A percentile compares a stretch with the other conserved stretches of the same genome.
Conservation (phyloP, 1,284 basidiomycete species). For the Cryptococcus sp. region DNA sequence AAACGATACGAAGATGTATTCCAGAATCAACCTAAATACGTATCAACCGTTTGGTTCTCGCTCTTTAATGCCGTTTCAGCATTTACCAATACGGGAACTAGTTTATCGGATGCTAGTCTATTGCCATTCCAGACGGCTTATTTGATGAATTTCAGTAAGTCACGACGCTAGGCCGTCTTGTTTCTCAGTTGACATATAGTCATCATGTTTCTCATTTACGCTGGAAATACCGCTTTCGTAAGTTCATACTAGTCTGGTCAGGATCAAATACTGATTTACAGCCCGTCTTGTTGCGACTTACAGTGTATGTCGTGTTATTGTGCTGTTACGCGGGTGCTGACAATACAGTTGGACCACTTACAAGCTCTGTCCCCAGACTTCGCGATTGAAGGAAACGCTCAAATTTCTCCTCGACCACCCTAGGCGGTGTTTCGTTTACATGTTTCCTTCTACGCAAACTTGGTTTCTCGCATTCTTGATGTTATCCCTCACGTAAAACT, state of each 20-base stretch:
- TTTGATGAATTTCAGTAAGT: conserved; percentile 61
- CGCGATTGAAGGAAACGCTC: conserved; percentile 70
- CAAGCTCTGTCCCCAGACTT: conserved; percentile 59
- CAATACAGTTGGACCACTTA: conserved; percentile 67
- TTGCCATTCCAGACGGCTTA: conserved; percentile 81
- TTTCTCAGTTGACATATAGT: conserved; percentile 15
- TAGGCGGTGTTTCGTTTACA: conserved; percentile 88
- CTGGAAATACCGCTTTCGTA: conserved; percentile 88
- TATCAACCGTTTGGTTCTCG: conserved; percentile 71
- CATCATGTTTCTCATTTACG: conserved; percentile 64
- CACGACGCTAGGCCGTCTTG: not conserved
- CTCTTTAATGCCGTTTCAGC: conserved; percentile 81
- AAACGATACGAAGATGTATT: conserved; percentile 53
- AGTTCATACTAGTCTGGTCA: conserved; percentile 45
- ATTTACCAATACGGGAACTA: conserved; percentile 85
- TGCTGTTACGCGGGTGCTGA: not conserved
- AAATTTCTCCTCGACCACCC: conserved; percentile 94
- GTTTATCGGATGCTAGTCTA: conserved; percentile 85
- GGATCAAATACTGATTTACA: conserved; percentile 33
- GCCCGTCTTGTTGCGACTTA: conserved; percentile 64
- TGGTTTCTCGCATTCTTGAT: conserved; percentile 78
- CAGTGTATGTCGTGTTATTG: not conserved
- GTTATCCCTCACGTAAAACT: conserved; percentile 60
- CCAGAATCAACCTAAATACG: conserved; percentile 54
- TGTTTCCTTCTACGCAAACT: conserved; percentile 93